phyloP scores from a whole-genome alignment of 2,329 filamentous ascomycete genomes.

The Colletotrichum destructivum region DNA sequence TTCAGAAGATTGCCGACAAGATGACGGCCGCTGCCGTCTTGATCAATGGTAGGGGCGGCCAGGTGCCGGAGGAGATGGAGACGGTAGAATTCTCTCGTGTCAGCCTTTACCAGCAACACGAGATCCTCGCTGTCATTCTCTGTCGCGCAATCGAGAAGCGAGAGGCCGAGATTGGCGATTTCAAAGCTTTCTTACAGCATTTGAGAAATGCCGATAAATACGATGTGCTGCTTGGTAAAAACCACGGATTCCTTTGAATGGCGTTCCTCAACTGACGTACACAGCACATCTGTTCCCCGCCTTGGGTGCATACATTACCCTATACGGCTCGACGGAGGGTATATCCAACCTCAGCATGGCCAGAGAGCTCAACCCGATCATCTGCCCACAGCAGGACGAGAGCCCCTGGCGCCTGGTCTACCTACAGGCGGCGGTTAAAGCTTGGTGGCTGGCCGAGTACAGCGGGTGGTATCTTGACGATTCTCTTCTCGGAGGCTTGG shows the following conservation, averaged over 20 bases:
- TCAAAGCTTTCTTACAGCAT: slow-evolving; percentile 77
- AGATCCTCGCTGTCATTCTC: slow-evolving; percentile 86
- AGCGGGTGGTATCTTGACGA: slow-evolving; percentile 90
- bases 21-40: slow-evolving; percentile 82
- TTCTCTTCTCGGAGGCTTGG: slow-evolving; percentile 52
- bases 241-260: slow-evolving; percentile 37
- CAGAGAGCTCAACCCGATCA: slow-evolving; percentile 76
- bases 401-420: slow-evolving; percentile 80
- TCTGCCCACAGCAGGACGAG: slow-evolving; percentile 78
- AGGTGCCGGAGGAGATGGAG: slow-evolving; percentile 76
- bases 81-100: slow-evolving; percentile 84
- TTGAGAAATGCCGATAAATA: slow-evolving; percentile 83
- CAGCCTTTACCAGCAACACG: slow-evolving; percentile 90
- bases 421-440: slow-evolving; percentile 83
- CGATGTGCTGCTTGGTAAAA: slow-evolving; percentile 72
- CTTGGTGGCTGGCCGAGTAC: slow-evolving; percentile 95
- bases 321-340: slow-evolving; percentile 84
- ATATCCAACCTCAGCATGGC: slow-evolving; percentile 78
- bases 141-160: slow-evolving; percentile 83
- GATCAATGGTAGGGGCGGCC: slow-evolving; percentile 70
- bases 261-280: background rate
- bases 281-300: slow-evolving; percentile 86
- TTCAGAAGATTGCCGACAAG: slow-evolving; percentile 83
- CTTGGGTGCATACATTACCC: slow-evolving; percentile 81
- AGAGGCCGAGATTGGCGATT: slow-evolving; percentile 79